phyloP scores from a whole-genome alignment of 345 rosid species.

The Citrus sp. region DNA sequence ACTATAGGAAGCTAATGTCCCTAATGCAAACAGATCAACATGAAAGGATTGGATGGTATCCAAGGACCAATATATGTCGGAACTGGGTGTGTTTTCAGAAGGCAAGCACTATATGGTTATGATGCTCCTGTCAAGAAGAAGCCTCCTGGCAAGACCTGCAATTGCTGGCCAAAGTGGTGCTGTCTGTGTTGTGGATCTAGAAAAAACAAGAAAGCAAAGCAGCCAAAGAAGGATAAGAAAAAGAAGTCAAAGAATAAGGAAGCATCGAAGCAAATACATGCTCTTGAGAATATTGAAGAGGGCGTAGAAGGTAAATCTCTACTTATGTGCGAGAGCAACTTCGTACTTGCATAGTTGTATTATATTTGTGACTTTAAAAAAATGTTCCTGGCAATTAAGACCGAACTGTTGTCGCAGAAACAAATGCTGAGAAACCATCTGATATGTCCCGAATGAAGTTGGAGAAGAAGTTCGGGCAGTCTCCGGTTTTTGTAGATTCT shows the following conservation, averaged over 20 bases:
- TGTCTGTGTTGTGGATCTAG: conserved; percentile 68
- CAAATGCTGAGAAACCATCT: conserved; percentile 44
- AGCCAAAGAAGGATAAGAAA: conserved; percentile 49
- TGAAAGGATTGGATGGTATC: conserved; percentile 97
- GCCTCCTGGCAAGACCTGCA: conserved; percentile 84
- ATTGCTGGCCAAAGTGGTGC: conserved; percentile 97
- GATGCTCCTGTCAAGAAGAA: conserved; percentile 95
- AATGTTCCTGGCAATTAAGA: not conserved
- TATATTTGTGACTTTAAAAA: not conserved
- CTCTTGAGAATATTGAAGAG: conserved; percentile 79
- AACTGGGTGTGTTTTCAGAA: conserved; percentile 95
- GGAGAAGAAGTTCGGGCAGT: conserved; percentile 94
- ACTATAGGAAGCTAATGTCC: conserved; percentile 7
- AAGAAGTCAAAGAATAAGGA: conserved; percentile 73
- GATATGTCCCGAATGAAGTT: conserved; percentile 56
- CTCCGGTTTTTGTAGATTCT: conserved; percentile 88
- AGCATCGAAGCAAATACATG: conserved; percentile 86
- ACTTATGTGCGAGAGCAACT: not conserved
- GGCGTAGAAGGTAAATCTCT: conserved; percentile 53
- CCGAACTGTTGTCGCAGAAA: conserved; percentile 31
- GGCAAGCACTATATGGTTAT: conserved; percentile 87
- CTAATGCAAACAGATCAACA: conserved; percentile 64
- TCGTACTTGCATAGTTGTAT: not conserved
- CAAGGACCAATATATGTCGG: conserved; percentile 99
- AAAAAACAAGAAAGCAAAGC: conserved; percentile 67